These are phyloP conservation scores for Coemansia sp. DNA, from an alignment of 192 early-diverging fungal genomes.

Conservation along the genomic window DNA sequence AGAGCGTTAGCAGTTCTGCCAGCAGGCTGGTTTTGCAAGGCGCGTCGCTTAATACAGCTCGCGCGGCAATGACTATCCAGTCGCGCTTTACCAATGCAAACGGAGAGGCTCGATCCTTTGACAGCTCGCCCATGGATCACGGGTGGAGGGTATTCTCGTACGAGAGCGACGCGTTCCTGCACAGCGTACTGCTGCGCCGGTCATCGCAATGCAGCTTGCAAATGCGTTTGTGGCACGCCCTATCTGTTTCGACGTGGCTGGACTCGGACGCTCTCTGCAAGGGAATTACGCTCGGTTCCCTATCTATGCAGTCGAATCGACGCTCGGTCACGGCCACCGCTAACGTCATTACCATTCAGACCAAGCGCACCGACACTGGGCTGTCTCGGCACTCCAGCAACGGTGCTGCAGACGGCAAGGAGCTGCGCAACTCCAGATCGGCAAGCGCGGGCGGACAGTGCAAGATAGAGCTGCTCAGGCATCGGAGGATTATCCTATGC, in stretches of 20 bases:
- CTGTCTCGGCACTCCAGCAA: not conserved
- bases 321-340: not conserved
- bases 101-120: not conserved
- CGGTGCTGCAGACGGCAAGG: not conserved
- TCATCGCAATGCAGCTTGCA: constrained; percentile 47
- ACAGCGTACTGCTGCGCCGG: constrained; percentile 45
- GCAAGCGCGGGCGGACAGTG: constrained; percentile 2
- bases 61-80: not conserved
- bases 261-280: constrained; percentile 21
- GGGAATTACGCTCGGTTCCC: constrained; percentile 39
- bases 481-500: constrained; percentile 25
- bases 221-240: constrained; percentile 45
- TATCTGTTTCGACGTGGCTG: constrained; percentile 48
- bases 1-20: not conserved
- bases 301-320: constrained; percentile 11
- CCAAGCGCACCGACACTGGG: not conserved
- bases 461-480: constrained; percentile 35
- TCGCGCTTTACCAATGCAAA: constrained; percentile 6
- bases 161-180: constrained; percentile 30
- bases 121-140: constrained; percentile 6
- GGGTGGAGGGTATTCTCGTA: constrained; percentile 35
- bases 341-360: constrained; percentile 6
- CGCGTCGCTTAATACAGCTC: not conserved
- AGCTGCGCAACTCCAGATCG: not conserved
- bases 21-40: not conserved